These are phyloP conservation scores for Penicillium lividum DNA, from an alignment of 495 filamentous ascomycete species.

Conservation along the genomic window DNA sequence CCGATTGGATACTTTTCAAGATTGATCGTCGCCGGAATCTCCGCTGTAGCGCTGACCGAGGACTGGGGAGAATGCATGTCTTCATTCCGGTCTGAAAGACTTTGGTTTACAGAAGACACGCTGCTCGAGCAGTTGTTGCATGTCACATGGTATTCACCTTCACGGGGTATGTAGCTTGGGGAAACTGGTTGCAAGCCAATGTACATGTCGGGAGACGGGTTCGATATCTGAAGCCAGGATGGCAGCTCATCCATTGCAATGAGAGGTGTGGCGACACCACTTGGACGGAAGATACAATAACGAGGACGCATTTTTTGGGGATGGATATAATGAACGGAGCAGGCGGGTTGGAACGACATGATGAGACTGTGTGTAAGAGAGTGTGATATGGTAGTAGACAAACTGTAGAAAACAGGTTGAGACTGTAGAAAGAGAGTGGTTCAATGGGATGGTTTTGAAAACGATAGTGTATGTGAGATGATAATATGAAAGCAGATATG, in stretches of 20 bases:
- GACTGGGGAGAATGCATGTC: constrained; percentile 4
- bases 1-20: constrained; percentile 2
- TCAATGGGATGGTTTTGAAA: constrained; percentile 4
- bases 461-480: constrained; percentile 2
- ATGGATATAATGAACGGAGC: not conserved
- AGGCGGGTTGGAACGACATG: constrained; percentile 5
- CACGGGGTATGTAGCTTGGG: constrained; percentile 26
- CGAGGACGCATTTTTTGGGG: constrained; percentile 30
- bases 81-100: constrained; percentile 28
- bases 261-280: constrained; percentile 27
- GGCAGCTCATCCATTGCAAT: constrained; percentile 43
- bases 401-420: not conserved
- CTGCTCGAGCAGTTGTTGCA: constrained; percentile 36
- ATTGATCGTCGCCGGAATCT: not conserved
- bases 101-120: constrained; percentile 34
- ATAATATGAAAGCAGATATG: not conserved
- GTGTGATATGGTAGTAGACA: not conserved
- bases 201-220: constrained; percentile 23
- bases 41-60: not conserved
- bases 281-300: constrained; percentile 40
- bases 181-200: constrained; percentile 28
- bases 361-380: not conserved
- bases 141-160: constrained; percentile 41
- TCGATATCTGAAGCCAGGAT: constrained; percentile 35
- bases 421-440: not conserved